phyloP scores from a whole-genome alignment of 2,329 filamentous ascomycete species.

The Phialophora chinensis region DNA sequence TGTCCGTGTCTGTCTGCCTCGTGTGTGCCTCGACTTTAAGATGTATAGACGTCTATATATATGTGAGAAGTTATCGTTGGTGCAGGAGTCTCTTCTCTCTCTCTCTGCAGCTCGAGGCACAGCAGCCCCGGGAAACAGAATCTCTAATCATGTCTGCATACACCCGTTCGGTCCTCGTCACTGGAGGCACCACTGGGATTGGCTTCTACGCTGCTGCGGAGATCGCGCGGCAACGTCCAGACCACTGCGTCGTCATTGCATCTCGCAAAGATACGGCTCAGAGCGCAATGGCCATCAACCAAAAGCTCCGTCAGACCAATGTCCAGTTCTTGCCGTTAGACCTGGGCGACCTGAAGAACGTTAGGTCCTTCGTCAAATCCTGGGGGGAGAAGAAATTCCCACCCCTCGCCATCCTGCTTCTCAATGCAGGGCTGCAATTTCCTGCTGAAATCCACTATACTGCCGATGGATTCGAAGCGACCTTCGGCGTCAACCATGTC shows the following conservation, averaged over 20 bases:
- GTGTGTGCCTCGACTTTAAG: too few relatives aligned
- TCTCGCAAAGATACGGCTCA: slow-evolving; percentile 52
- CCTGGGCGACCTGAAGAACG: slow-evolving; percentile 48
- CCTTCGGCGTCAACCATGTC: slow-evolving; percentile 59
- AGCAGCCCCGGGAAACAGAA: background rate
- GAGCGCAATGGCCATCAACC: slow-evolving; percentile 54
- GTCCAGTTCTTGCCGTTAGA: slow-evolving; percentile 53
- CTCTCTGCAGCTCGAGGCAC: too few relatives aligned
- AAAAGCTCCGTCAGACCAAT: slow-evolving; percentile 49
- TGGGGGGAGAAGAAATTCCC: slow-evolving; percentile 48
- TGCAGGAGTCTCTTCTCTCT: background rate
- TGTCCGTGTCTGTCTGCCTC: background rate
- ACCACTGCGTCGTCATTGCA: slow-evolving; percentile 52
- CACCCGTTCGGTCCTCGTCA: slow-evolving; percentile 47
- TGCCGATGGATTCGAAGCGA: slow-evolving; percentile 53
- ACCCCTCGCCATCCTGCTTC: slow-evolving; percentile 53
- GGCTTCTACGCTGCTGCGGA: slow-evolving; percentile 52
- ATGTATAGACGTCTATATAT: too few relatives aligned
- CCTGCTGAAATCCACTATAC: slow-evolving; percentile 46
- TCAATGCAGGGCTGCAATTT: slow-evolving; percentile 58
- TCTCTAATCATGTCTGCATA: slow-evolving; percentile 30
- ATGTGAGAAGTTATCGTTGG: background rate
- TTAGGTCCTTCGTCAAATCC: slow-evolving; percentile 51
- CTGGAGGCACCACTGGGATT: slow-evolving; percentile 54
- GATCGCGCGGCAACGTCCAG: slow-evolving; percentile 51